Percentiles rank a stretch among this genome's conserved stretches.
These are phyloP conservation scores for Neurospora cerealis DNA, from an alignment of 495 filamentous ascomycete species.

Conservation along the genomic window DNA sequence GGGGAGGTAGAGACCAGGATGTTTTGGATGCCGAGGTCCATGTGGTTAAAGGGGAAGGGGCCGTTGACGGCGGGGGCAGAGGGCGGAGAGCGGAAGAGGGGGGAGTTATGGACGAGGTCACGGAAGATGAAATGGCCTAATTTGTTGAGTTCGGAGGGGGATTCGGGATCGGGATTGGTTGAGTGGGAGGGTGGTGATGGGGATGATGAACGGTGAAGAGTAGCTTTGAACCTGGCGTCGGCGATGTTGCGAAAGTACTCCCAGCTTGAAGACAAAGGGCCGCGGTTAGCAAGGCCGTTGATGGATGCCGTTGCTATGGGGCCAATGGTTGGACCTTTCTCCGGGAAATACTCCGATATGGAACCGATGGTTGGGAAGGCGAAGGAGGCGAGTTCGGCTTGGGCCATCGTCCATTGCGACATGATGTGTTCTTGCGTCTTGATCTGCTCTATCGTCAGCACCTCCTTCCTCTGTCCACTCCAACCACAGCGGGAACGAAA, in stretches of 20 bases:
- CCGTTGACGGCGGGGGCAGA: not conserved
- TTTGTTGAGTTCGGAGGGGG: not conserved
- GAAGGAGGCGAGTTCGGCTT: slow-evolving; percentile 8
- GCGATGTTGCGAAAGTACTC: slow-evolving; percentile 6
- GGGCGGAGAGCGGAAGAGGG: not conserved
- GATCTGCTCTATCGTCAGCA: slow-evolving; percentile 1
- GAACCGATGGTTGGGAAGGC: slow-evolving; percentile 8
- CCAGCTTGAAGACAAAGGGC: slow-evolving; percentile 4
- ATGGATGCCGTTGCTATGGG: slow-evolving; percentile 1
- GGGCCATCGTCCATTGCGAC: slow-evolving; percentile 16
- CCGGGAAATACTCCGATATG: slow-evolving; percentile 2
- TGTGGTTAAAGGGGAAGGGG: slow-evolving; percentile 19
- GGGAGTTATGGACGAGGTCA: not conserved
- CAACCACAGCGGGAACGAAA: not conserved
- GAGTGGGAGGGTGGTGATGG: not conserved
- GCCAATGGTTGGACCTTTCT: slow-evolving; percentile 5
- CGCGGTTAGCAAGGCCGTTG: not conserved
- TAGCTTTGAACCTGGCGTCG: not conserved
- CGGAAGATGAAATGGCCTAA: not conserved
- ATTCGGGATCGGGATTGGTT: not conserved
- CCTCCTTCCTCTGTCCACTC: not conserved
- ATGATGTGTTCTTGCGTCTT: slow-evolving; percentile 19
- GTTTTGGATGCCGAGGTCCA: slow-evolving; percentile 24
- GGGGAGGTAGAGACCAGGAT: slow-evolving; percentile 12
- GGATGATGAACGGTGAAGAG: not conserved